Base-by-base conservation (phyloP, 257 asterid genomes). In the Coffea canephora region DNA sequence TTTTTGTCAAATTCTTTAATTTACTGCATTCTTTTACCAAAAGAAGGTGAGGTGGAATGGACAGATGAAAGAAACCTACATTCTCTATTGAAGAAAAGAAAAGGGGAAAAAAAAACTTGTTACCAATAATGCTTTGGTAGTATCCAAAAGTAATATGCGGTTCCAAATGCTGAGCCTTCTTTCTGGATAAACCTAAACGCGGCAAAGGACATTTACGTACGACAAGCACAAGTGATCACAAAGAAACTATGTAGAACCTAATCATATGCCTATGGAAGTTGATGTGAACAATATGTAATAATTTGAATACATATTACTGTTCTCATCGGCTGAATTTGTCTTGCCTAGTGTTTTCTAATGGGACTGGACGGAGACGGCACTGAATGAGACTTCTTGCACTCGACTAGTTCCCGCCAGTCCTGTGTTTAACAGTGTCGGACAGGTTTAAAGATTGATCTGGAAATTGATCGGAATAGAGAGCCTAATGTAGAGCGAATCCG, bases 261-360 rank as follows among this genome's bases (percentile, higher is more conserved):
- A 69, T 39, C 73, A 41, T 8, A 41, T 39, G 73, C 13, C 52
- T 2, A 18, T 18, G 43, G 2, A 18, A 69, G 31, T 19, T 69
- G 7, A 19, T 36, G 1, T 36, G 49, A 68, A 25, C 19, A 34
- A 14, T 41, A 41, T 74, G 59, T 31, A 31, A 12, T 31, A 31
- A 12, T 59, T 62, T 74, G 50, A 78, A 65, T 48, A 71, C 49
- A 31, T 31, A 31, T 31, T 31, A 31, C 1, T 31, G 34, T 31
- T 31, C 34, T 31, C 34, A 31, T 31, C 34, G 57, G 73, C 80
- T 78, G 71, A 69, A 27, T 75, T 79, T 83, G 86, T 83, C 78
- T 61, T 48, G 74, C 80, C 71, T 83, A 23, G 3, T 74, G 86
- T 83, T 79, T 82, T 78, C 11, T 43, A 14, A 68, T 49, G 66